A percentile compares a stretch with the other conserved stretches of the same genome.
Conservation (phyloP, 805 yeast genomes). For the Teunomyces funiuensis region DNA sequence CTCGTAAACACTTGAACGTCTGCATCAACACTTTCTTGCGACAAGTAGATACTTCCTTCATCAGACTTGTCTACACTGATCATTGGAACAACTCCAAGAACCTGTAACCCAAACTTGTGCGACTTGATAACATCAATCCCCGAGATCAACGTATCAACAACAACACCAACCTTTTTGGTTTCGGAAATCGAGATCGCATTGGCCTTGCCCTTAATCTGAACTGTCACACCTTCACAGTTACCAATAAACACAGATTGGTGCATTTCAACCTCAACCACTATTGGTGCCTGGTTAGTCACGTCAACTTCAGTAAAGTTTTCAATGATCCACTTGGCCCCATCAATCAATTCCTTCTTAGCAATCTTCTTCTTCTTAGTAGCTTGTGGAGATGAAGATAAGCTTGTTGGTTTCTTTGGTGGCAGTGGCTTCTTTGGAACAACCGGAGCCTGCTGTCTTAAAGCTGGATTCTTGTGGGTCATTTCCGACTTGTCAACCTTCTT, state of each 20-base stretch:
- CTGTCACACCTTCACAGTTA: conserved; percentile 67
- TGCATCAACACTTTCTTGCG: conserved; percentile 66
- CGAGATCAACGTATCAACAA: conserved; percentile 81
- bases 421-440: conserved; percentile 55
- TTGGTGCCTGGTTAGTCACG: conserved; percentile 49
- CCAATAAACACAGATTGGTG: conserved; percentile 90
- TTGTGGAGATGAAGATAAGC: conserved; percentile 48
- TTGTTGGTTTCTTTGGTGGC: conserved; percentile 81
- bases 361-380: conserved; percentile 31
- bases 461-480: conserved; percentile 92
- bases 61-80: conserved; percentile 87
- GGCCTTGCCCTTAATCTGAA: conserved; percentile 87
- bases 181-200: conserved; percentile 82
- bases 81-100: conserved; percentile 78
- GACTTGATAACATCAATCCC: conserved; percentile 88
- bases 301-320: conserved; percentile 67
- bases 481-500: conserved; percentile 91
- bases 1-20: conserved; percentile 74
- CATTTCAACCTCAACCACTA: conserved; percentile 73
- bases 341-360: conserved; percentile 66
- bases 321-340: conserved; percentile 81
- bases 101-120: conserved; percentile 78
- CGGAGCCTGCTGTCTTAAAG: conserved; percentile 60
- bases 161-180: conserved; percentile 69
- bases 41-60: conserved; percentile 77